phyloP scores from a whole-genome alignment of 495 filamentous ascomycete species.

The Daldinia grandis region DNA sequence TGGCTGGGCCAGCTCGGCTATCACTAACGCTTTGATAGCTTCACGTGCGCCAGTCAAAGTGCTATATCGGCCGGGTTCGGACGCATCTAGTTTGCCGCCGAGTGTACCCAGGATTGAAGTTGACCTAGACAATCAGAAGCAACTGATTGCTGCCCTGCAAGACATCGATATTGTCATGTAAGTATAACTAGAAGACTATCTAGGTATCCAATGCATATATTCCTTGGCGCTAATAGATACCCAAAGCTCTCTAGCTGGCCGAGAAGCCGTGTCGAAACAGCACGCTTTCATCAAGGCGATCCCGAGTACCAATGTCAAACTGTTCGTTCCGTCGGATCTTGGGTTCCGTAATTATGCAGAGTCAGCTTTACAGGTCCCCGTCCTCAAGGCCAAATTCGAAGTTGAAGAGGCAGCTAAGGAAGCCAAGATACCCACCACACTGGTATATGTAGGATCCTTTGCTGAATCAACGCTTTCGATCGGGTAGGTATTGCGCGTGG shows the following conservation, averaged over 20 bases:
- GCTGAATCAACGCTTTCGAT: slow-evolving; percentile 35
- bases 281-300: slow-evolving; percentile 40
- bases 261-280: slow-evolving; percentile 29
- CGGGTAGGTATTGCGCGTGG: slow-evolving; percentile 13
- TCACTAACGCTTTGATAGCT: slow-evolving; percentile 33
- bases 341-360: slow-evolving; percentile 21
- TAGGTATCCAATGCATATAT: not conserved
- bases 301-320: slow-evolving; percentile 33
- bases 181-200: not conserved
- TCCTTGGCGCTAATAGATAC: not conserved
- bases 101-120: slow-evolving; percentile 24
- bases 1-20: slow-evolving; percentile 41
- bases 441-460: slow-evolving; percentile 30
- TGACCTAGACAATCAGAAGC: slow-evolving; percentile 33
- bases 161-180: slow-evolving; percentile 41
- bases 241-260: slow-evolving; percentile 37
- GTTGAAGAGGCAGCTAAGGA: slow-evolving; percentile 37
- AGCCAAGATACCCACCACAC: slow-evolving; percentile 32
- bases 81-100: slow-evolving; percentile 32
- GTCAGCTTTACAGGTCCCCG: slow-evolving; percentile 27
- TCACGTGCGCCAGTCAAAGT: slow-evolving; percentile 37
- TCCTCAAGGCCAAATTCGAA: slow-evolving; percentile 32
- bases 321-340: slow-evolving; percentile 43
- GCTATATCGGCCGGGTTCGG: slow-evolving; percentile 38
- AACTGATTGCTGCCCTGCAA: slow-evolving; percentile 25